phyloP scores from a whole-genome alignment of 1,284 basidiomycete species.

The Sporisorium iseilematis-ciliati region DNA sequence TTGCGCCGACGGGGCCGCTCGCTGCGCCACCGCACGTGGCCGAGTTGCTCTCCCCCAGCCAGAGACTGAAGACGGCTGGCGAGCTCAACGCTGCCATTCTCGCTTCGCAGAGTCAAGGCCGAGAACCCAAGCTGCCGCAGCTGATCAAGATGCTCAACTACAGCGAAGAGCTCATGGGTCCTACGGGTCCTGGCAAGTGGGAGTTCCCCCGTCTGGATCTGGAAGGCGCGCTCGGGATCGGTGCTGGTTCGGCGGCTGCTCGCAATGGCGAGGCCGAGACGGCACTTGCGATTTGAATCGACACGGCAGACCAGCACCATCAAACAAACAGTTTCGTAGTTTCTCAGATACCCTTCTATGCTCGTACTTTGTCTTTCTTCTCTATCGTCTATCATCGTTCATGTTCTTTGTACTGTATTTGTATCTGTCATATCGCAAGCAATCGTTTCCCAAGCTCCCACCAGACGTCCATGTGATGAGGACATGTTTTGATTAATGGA shows the following conservation, averaged over 20 bases:
- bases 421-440: conserved; percentile 26
- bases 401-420: conserved; percentile 16
- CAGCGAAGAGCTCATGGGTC: conserved; percentile 85
- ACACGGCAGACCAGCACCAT: background rate
- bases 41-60: conserved; percentile 82
- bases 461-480: background rate
- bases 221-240: conserved; percentile 41
- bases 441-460: background rate
- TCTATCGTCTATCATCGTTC: background rate
- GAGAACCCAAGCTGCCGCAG: conserved; percentile 89
- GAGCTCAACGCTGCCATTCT: conserved; percentile 96
- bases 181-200: conserved; percentile 69
- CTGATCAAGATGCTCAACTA: conserved; percentile 86
- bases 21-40: conserved; percentile 77
- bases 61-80: conserved; percentile 87
- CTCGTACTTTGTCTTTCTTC: background rate
- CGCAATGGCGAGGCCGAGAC: conserved; percentile 22
- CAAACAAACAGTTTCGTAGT: background rate
- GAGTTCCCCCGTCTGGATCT: conserved; percentile 61
- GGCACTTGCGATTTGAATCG: conserved; percentile 17
- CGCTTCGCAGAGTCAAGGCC: conserved; percentile 88
- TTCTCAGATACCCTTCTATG: conserved; percentile 15
- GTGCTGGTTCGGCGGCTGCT: conserved; percentile 5
- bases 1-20: conserved; percentile 35
- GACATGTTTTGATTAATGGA: background rate